Evolutionary conservation across 352 stramenopile genomes (phyloP).

Genomic region (Globisporangium lucens): DNA sequence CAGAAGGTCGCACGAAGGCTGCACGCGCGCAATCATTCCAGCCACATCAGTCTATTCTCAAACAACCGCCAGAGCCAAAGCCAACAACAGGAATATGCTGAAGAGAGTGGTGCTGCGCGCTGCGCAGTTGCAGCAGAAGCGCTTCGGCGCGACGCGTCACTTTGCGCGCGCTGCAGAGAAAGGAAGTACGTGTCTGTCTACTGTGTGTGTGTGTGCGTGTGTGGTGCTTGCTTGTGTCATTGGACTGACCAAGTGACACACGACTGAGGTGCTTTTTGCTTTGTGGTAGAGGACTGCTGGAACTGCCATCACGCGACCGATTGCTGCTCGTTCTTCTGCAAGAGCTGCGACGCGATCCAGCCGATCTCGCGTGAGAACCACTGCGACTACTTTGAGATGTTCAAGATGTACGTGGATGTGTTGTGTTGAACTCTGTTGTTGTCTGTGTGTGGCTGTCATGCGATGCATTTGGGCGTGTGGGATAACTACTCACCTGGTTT

Average conservation of each 20-base stretch:
- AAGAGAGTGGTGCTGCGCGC: slow-evolving; percentile 32
- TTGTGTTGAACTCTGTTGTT: slow-evolving; percentile 6
- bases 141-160: slow-evolving; percentile 10
- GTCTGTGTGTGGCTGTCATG: slow-evolving; percentile 8
- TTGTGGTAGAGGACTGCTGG: slow-evolving; percentile 51
- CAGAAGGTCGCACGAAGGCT: slow-evolving; percentile 16
- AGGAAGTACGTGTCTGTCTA: slow-evolving; percentile 12
- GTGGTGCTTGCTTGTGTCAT: not conserved
- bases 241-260: not conserved
- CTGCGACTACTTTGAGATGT: slow-evolving; percentile 88
- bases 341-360: slow-evolving; percentile 75
- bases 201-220: not conserved
- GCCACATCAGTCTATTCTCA: not conserved
- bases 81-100: slow-evolving; percentile 21
- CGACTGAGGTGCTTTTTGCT: not conserved
- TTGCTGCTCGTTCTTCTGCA: slow-evolving; percentile 84
- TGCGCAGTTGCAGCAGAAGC: slow-evolving; percentile 19
- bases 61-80: not conserved
- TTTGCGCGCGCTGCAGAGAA: slow-evolving; percentile 29
- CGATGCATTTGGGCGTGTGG: not conserved
- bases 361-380: slow-evolving; percentile 49
- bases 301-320: slow-evolving; percentile 82
- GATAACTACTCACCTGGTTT: not conserved
- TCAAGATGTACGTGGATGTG: slow-evolving; percentile 59
- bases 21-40: slow-evolving; percentile 9